Evolutionary conservation across 768 basidiomycete species (phyloP).

Genomic region (Chalciporus sphaerocephalus): DNA sequence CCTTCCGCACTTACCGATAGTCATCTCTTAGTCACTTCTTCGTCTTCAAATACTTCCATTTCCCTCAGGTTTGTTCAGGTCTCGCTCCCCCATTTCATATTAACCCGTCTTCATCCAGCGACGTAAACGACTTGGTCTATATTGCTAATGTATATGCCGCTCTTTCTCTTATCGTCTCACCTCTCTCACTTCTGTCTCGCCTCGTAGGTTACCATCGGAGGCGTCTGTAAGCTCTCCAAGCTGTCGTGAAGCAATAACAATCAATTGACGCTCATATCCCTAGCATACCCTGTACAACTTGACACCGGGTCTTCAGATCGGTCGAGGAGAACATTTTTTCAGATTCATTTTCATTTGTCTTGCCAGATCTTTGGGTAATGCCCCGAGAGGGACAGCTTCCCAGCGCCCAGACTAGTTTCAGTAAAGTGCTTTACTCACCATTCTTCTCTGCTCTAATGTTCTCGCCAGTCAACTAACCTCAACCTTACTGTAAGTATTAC

Average conservation of each 20-base stretch:
- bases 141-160: constrained; percentile 59
- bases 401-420: constrained; percentile 45
- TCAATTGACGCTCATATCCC: not conserved
- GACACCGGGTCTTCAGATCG: constrained; percentile 67
- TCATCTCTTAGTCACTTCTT: no score
- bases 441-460: constrained; percentile 5
- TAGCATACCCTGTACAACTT: constrained; percentile 71
- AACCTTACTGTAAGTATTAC: constrained; percentile 56
- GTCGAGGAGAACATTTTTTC: not conserved
- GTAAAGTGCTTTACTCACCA: constrained; percentile 7
- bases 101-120: constrained; percentile 39
- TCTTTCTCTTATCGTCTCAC: not conserved
- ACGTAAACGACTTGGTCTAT: constrained; percentile 74
- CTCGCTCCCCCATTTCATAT: not conserved
- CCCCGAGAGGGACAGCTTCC: constrained; percentile 46
- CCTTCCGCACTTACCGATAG: constrained; percentile 10
- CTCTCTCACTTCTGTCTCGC: constrained; percentile 2
- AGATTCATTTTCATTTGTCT: not conserved
- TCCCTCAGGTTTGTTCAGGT: constrained; percentile 19
- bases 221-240: constrained; percentile 41
- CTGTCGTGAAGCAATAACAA: not conserved
- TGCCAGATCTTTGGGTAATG: constrained; percentile 67
- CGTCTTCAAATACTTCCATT: constrained; percentile 9
- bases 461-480: constrained; percentile 38
- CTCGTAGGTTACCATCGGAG: constrained; percentile 62